Percentiles rank a stretch among this genome's conserved stretches.
phyloP scores from a whole-genome alignment of 148 eudicot genomes.

The Bassia scoparia region DNA sequence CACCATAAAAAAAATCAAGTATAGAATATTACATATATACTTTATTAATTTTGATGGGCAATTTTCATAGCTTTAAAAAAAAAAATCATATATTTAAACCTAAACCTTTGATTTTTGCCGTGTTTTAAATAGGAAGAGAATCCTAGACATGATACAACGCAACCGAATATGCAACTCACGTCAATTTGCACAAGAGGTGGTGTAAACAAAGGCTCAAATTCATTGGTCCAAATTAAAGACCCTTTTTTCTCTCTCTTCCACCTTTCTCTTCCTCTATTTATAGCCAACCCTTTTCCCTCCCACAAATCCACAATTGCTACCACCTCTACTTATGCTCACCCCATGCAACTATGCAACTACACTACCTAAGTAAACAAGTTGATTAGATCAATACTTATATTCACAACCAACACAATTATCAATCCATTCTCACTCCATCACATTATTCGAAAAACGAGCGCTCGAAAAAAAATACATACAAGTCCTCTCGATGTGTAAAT shows the following conservation, averaged over 20 bases:
- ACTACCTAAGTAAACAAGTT: not conserved
- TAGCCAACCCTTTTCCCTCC: not conserved
- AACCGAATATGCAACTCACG: not conserved
- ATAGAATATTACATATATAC: no score
- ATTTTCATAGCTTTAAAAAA: no score
- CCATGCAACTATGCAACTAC: constrained; percentile 6
- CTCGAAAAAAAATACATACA: no score
- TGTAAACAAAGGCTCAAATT: constrained; percentile 20
- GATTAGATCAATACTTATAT: not conserved
- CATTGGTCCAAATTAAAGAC: constrained; percentile 12
- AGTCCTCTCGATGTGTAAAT: not conserved
- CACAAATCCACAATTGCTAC: not conserved
- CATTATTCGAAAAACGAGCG: no score
- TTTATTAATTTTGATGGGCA: no score
- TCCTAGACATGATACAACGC: constrained; percentile 6
- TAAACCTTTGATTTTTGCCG: no score
- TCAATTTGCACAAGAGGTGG: constrained; percentile 14
- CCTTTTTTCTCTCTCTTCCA: not conserved
- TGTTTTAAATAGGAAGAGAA: not conserved
- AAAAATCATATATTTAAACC: no score
- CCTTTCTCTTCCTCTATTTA: constrained; percentile 3
- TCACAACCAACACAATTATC: not conserved
- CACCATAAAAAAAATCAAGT: no score
- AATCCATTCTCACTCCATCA: no score
- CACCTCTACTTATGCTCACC: constrained; percentile 11